Evolutionary conservation across 2,329 filamentous ascomycete species (phyloP).

Genomic region (Trichoderma atrobrunneum): DNA sequence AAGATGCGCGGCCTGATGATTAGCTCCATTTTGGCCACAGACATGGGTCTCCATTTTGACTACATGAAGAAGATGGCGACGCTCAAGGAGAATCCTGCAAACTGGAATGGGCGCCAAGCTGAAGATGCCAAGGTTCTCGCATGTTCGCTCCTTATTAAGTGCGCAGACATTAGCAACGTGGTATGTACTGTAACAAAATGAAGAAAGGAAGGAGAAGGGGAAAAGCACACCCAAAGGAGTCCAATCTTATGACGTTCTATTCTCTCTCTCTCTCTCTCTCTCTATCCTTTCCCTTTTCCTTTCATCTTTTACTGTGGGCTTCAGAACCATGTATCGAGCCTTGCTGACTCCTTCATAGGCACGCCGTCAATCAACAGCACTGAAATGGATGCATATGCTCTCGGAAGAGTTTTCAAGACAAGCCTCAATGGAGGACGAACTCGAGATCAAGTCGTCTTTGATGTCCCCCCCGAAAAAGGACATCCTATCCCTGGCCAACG

Average conservation of each 20-base stretch:
- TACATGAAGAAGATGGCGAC: conserved; percentile 90
- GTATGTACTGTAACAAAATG: conserved; percentile 53
- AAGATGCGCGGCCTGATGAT: conserved; percentile 90
- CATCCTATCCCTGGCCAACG: conserved; percentile 74
- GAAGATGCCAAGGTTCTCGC: conserved; percentile 75
- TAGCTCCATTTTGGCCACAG: conserved; percentile 93
- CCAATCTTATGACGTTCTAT: background rate
- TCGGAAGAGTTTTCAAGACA: conserved; percentile 94
- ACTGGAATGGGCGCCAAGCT: conserved; percentile 72
- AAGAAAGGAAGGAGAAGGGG: background rate
- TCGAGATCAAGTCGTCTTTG: conserved; percentile 83
- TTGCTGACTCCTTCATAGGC: conserved; percentile 53
- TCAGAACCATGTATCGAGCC: background rate
- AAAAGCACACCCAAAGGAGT: background rate
- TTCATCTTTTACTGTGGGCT: background rate
- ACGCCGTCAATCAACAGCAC: conserved; percentile 75
- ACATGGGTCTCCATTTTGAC: conserved; percentile 96
- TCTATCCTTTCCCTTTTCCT: background rate
- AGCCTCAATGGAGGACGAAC: conserved; percentile 83
- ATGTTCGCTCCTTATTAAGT: conserved; percentile 95
- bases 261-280: background rate
- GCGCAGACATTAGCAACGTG: conserved; percentile 97
- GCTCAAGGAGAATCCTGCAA: conserved; percentile 72
- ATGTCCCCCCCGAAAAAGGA: conserved; percentile 84
- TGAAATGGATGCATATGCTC: conserved; percentile 89